Evolutionary conservation across 768 basidiomycete species (phyloP).

Genomic region (Termitomyces sp.): DNA sequence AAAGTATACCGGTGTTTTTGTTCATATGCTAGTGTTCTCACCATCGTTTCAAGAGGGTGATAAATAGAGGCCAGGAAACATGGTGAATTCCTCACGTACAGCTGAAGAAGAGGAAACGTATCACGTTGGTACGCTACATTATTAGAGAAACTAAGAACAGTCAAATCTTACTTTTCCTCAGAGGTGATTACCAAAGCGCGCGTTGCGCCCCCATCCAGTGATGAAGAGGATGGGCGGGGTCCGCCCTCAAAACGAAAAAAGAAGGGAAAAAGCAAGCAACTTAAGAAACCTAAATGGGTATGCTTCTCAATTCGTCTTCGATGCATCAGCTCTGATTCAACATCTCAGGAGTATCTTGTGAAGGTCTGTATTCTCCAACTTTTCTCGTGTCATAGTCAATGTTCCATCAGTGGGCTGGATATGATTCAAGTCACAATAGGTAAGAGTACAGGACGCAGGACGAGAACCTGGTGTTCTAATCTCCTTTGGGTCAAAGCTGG

Average conservation of each 20-base stretch:
- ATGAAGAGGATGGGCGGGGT: conserved; percentile 10
- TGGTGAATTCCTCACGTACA: not conserved
- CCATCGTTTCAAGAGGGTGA: not conserved
- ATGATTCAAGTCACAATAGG: conserved; percentile 53
- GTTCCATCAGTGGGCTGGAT: conserved; percentile 56
- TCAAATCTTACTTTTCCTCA: conserved; percentile 16
- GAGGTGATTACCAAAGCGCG: conserved; percentile 60
- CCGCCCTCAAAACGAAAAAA: conserved; percentile 8
- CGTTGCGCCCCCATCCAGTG: conserved; percentile 25
- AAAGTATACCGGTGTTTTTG: not conserved
- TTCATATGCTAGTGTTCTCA: not conserved
- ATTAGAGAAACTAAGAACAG: not conserved
- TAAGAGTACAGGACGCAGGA: conserved; percentile 18
- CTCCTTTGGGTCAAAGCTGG: conserved; percentile 42
- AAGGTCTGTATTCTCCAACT: conserved; percentile 41
- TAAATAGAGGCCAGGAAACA: not conserved
- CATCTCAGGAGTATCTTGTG: conserved; percentile 54
- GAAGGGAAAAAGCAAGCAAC: conserved; percentile 15
- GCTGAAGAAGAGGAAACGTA: conserved; percentile 26
- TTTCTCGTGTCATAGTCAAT: not conserved
- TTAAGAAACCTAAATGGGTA: conserved; percentile 44
- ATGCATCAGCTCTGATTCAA: not conserved
- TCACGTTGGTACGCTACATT: conserved; percentile 39
- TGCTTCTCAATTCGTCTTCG: conserved; percentile 14
- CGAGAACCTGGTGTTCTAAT: not conserved